These are phyloP conservation scores for Neurospora sp. DNA, from an alignment of 2,329 filamentous ascomycete species.

Conservation along the genomic window DNA sequence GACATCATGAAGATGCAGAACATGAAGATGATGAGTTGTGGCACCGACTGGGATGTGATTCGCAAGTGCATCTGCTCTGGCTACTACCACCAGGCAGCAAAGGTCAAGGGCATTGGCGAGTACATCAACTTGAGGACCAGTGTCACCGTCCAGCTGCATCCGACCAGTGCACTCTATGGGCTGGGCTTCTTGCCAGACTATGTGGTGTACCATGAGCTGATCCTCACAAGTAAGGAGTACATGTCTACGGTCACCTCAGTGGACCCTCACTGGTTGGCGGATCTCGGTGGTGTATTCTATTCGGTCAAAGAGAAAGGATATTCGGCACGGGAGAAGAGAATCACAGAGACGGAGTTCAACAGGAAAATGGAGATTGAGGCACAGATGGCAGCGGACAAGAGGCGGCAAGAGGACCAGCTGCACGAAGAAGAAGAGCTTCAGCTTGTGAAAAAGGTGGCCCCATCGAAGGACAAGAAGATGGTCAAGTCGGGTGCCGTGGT, in stretches of 20 bases:
- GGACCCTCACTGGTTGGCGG: conserved; percentile 93
- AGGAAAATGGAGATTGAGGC: conserved; percentile 86
- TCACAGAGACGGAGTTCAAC: conserved; percentile 89
- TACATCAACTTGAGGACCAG: conserved; percentile 95
- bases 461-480: conserved; percentile 42
- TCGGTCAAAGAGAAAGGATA: conserved; percentile 97
- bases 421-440: conserved; percentile 37
- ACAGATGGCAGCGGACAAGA: conserved; percentile 82
- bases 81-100: conserved; percentile 96
- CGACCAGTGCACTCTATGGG: conserved; percentile 86
- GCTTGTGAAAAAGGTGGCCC: conserved; percentile 28
- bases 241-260: conserved; percentile 96
- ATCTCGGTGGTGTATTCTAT: conserved; percentile 94
- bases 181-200: conserved; percentile 92
- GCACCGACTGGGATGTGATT: conserved; percentile 94
- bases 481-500: conserved; percentile 52
- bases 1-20: conserved; percentile 94
- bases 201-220: conserved; percentile 95
- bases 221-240: conserved; percentile 93
- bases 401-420: conserved; percentile 49
- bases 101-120: conserved; percentile 91
- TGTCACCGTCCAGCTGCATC: conserved; percentile 88
- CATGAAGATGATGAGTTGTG: conserved; percentile 78
- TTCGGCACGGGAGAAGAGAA: conserved; percentile 71
- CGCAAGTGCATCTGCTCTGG: conserved; percentile 95